phyloP scores from a whole-genome alignment of 768 basidiomycete genomes.

The Filobasidium wieringae region DNA sequence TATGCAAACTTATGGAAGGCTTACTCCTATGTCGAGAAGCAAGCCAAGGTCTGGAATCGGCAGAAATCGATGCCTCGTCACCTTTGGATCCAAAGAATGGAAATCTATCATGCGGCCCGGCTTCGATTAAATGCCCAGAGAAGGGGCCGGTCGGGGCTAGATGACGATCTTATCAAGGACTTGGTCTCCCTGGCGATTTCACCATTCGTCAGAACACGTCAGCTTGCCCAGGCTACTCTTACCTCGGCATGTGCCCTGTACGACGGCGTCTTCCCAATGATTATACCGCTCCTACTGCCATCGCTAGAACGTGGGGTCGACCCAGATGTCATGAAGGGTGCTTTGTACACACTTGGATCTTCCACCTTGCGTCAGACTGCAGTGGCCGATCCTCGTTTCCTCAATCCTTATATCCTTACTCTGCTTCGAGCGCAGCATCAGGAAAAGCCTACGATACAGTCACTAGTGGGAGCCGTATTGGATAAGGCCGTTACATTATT shows the following conservation, averaged over 20 bases:
- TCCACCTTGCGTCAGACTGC: slow-evolving; percentile 46
- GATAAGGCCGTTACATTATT: slow-evolving; percentile 17
- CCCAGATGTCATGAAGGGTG: slow-evolving; percentile 86
- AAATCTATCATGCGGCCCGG: slow-evolving; percentile 9
- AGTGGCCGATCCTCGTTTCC: slow-evolving; percentile 52
- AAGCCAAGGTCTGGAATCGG: neutral
- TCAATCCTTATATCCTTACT: slow-evolving; percentile 49
- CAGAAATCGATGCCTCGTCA: slow-evolving; percentile 7
- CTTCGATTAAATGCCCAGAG: slow-evolving; percentile 1
- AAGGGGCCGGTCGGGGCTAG: slow-evolving; percentile 32
- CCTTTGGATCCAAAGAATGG: slow-evolving; percentile 9
- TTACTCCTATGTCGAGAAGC: neutral
- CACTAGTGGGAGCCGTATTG: slow-evolving; percentile 25
- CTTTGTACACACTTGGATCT: slow-evolving; percentile 62
- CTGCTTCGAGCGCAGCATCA: slow-evolving; percentile 68
- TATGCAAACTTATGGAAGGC: slow-evolving; percentile 12
- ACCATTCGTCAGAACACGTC: slow-evolving; percentile 28
- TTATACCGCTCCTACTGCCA: slow-evolving; percentile 39
- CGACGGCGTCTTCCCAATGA: slow-evolving; percentile 38
- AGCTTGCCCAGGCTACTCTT: slow-evolving; percentile 12
- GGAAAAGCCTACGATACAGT: slow-evolving; percentile 51
- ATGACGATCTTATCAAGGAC: slow-evolving; percentile 41
- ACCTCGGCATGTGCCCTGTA: slow-evolving; percentile 18
- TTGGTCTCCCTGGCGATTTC: slow-evolving; percentile 41
- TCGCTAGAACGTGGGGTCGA: slow-evolving; percentile 52